Conservation (phyloP, 1,284 basidiomycete species). For the Melampsora americana region DNA sequence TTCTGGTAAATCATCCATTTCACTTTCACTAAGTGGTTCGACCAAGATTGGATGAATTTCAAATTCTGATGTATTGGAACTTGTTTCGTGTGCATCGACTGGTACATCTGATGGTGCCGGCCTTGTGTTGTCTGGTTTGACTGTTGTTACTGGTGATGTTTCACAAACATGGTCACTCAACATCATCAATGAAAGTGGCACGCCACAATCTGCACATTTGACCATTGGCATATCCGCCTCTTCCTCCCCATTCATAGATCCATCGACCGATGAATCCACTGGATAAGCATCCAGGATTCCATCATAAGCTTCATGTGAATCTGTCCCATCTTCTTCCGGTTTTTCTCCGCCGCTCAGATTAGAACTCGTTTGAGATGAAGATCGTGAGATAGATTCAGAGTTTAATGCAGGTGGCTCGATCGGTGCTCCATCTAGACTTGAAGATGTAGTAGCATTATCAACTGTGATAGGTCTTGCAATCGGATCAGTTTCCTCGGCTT, state of each 20-base stretch:
- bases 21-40: background rate
- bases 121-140: background rate
- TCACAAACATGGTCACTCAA: slow-evolving; percentile 21
- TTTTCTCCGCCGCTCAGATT: background rate
- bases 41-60: background rate
- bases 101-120: slow-evolving; percentile 6
- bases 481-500: background rate
- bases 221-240: slow-evolving; percentile 20
- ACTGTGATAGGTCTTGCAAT: background rate
- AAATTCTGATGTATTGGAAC: background rate
- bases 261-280: background rate
- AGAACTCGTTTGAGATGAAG: slow-evolving; percentile 1
- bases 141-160: background rate
- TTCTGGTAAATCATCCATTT: slow-evolving; percentile 9
- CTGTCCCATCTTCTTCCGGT: background rate
- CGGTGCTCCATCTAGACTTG: background rate
- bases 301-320: slow-evolving; percentile 30
- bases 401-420: background rate
- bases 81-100: slow-evolving; percentile 10
- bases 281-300: slow-evolving; percentile 37
- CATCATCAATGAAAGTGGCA: slow-evolving; percentile 7
- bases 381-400: background rate
- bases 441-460: background rate
- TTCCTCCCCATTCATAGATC: slow-evolving; percentile 12
- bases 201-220: slow-evolving; percentile 21